phyloP scores from a whole-genome alignment of 2,329 filamentous ascomycete species.

The Cercospora citrullina region DNA sequence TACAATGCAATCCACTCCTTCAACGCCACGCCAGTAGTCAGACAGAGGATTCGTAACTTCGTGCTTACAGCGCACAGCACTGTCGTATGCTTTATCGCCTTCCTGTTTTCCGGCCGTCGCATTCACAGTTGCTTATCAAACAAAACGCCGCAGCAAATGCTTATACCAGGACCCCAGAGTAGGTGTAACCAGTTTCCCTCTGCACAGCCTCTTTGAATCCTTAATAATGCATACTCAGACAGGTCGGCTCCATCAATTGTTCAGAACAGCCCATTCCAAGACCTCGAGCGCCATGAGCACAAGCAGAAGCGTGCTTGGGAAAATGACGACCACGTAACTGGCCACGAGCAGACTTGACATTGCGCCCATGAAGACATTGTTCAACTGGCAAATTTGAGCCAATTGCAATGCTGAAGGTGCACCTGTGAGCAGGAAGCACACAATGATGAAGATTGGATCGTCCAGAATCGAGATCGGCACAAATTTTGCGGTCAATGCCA shows the following conservation, averaged over 20 bases:
- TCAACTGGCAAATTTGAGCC: conserved; percentile 98
- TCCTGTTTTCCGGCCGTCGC: background rate
- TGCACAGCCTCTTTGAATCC: background rate
- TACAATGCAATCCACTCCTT: background rate
- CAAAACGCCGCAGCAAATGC: background rate
- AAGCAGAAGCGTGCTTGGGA: conserved; percentile 86
- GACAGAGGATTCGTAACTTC: background rate
- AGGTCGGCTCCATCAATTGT: background rate
- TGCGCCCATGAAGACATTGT: conserved; percentile 89
- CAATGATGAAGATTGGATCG: conserved; percentile 96
- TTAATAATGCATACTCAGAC: background rate
- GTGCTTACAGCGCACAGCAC: background rate
- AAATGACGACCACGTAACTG: conserved; percentile 93
- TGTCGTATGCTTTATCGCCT: background rate
- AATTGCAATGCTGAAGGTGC: conserved; percentile 91
- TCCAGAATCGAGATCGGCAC: conserved; percentile 91
- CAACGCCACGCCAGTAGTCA: conserved; percentile 1
- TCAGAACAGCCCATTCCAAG: conserved; percentile 72
- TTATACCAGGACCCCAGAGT: background rate
- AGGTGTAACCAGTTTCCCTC: background rate
- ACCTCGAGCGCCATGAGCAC: conserved; percentile 92
- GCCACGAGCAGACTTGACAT: conserved; percentile 94
- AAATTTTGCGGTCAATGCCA: conserved; percentile 85
- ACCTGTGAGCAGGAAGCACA: conserved; percentile 93
- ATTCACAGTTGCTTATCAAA: background rate